Conservation (phyloP, 2,329 filamentous ascomycete species). For the Coniochaeta sp. region DNA sequence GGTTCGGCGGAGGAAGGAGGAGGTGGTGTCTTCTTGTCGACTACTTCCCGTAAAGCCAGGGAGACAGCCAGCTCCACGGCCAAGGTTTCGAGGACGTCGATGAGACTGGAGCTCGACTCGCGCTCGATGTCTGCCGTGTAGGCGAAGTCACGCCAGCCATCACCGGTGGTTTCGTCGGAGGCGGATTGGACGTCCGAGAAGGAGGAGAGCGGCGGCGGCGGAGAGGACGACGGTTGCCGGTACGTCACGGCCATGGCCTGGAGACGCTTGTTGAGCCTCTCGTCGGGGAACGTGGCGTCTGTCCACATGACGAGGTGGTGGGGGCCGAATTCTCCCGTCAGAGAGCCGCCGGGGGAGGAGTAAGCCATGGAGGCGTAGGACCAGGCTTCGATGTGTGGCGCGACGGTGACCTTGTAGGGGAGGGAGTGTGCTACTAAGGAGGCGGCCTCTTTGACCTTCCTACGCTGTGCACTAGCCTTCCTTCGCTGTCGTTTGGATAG, state of each 20-base stretch:
- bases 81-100: neutral
- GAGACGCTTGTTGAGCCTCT: neutral
- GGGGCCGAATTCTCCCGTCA: neutral
- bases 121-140: neutral
- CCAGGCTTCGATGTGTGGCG: neutral
- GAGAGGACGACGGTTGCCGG: neutral
- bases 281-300: neutral
- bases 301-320: conserved; percentile 4
- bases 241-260: neutral
- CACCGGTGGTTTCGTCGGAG: too few species aligned
- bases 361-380: conserved; percentile 1
- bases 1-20: too few species aligned
- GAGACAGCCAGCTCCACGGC: neutral
- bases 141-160: neutral
- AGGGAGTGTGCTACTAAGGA: neutral
- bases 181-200: too few species aligned
- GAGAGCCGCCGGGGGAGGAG: neutral
- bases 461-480: neutral
- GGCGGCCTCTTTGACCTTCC: neutral
- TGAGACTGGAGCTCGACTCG: neutral
- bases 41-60: neutral
- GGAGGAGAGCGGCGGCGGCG: neutral
- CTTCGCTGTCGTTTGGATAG: neutral
- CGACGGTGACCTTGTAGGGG: neutral
- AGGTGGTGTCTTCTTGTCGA: neutral